These are phyloP conservation scores for Xylaria digitata DNA, from an alignment of 2,329 filamentous ascomycete genomes.

Conservation along the genomic window DNA sequence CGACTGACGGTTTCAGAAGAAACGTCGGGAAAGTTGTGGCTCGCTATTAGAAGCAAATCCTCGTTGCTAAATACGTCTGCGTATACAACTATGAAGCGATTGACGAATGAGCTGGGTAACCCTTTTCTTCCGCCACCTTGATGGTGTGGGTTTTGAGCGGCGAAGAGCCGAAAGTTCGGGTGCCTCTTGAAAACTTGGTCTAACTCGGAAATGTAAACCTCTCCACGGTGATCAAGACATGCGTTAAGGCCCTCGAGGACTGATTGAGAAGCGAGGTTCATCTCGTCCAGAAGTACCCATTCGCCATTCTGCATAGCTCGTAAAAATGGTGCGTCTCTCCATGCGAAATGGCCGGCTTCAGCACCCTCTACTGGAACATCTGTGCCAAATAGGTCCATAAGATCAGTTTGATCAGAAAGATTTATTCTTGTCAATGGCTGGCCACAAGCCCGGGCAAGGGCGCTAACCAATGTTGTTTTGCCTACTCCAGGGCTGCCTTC, in stretches of 20 bases:
- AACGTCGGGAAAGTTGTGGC: slow-evolving; percentile 77
- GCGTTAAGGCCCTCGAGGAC: slow-evolving; percentile 96
- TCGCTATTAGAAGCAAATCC: slow-evolving; percentile 85
- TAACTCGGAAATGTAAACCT: slow-evolving; percentile 94
- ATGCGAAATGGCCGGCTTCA: slow-evolving; percentile 88
- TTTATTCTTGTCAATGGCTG: slow-evolving; percentile 93
- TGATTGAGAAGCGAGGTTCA: slow-evolving; percentile 97
- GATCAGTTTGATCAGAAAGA: slow-evolving; percentile 94
- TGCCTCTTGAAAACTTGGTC: slow-evolving; percentile 94
- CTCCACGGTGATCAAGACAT: slow-evolving; percentile 94
- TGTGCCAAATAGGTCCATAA: slow-evolving; percentile 97
- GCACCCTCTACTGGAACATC: slow-evolving; percentile 96
- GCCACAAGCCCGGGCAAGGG: slow-evolving; percentile 82
- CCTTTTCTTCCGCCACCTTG: slow-evolving; percentile 97
- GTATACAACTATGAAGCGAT: slow-evolving; percentile 97
- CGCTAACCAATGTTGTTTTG: slow-evolving; percentile 92
- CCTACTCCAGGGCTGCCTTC: slow-evolving; percentile 98
- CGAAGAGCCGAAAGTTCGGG: slow-evolving; percentile 91
- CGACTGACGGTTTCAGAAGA: slow-evolving; percentile 68
- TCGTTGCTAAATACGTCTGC: slow-evolving; percentile 86
- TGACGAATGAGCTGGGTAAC: slow-evolving; percentile 94
- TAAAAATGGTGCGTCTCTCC: slow-evolving; percentile 94
- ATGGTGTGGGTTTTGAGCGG: slow-evolving; percentile 96
- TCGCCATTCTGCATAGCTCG: slow-evolving; percentile 96
- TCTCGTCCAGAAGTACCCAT: slow-evolving; percentile 97